Conservation (phyloP, 345 rosid genomes). For the Barbarea vulgaris region DNA sequence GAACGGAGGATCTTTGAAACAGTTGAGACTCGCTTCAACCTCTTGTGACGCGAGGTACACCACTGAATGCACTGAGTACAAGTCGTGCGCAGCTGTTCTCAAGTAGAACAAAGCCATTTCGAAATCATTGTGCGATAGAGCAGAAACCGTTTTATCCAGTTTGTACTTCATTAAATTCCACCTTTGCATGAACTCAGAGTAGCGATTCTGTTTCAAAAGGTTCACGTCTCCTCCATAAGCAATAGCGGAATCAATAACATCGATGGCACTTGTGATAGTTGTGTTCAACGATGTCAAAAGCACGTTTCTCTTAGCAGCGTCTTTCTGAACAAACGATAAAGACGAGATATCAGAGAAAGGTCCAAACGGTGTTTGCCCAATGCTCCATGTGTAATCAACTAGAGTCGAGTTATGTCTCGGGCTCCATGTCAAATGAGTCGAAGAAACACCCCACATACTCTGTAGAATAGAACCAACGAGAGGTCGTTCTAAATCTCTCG, state of each 20-base stretch:
- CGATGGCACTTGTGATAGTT: constrained; percentile 74
- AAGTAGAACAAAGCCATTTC: constrained; percentile 80
- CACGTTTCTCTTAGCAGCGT: constrained; percentile 86
- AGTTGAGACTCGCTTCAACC: constrained; percentile 82
- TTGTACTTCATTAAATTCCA: constrained; percentile 89
- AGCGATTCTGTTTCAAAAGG: constrained; percentile 63
- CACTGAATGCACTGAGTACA: constrained; percentile 75
- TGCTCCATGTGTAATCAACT: constrained; percentile 97
- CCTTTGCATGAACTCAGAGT: constrained; percentile 74
- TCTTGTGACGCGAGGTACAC: constrained; percentile 82
- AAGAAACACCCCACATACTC: constrained; percentile 99
- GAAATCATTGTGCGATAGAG: constrained; percentile 80
- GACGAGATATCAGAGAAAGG: constrained; percentile 85
- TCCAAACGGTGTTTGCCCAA: constrained; percentile 97
- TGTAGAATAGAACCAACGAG: constrained; percentile 90
- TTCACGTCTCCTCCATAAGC: constrained; percentile 87
- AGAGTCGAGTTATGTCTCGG: constrained; percentile 73
- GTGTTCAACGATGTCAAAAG: constrained; percentile 77
- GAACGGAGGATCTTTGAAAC: constrained; percentile 95
- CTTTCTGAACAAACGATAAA: constrained; percentile 89
- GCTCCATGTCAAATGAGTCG: constrained; percentile 92
- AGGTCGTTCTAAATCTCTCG: constrained; percentile 83
- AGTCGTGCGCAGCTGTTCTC: constrained; percentile 85
- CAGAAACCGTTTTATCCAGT: constrained; percentile 78
- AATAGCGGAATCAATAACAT: constrained; percentile 68